Base-by-base conservation (phyloP, 345 rosid genomes). In the Trapa incisa region DNA sequence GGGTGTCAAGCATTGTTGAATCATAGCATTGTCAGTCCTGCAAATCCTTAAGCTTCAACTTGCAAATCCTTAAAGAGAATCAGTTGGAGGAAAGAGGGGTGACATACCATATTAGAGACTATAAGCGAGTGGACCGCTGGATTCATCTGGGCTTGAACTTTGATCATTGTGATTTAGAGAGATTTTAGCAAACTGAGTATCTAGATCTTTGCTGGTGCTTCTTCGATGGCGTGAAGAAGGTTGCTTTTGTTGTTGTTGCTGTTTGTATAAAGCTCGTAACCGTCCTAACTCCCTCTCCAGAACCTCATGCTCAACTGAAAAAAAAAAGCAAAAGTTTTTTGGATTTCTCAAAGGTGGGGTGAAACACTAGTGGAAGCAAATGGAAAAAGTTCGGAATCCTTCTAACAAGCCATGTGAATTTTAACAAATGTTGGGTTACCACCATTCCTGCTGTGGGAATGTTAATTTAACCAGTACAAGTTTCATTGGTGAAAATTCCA, bases 271-370 rank as follows among this genome's bases (percentile, higher is more conserved):
- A 17, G 80, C 69, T 70, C 85, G 78, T 53, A 95, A 80, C 82
- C 99, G 87, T 70, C 92, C 90, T 65, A 89, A 83, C 78, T 95
- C 96, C 80, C 91, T 86, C 80, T 91, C 99, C 76, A 95, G 80
- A 73, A 95, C 85, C 48, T 95, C 96, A 32, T 95, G 99, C 80
- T 95, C 99, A 89, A 95, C 99, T 95, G 87, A 41, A 22, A 41
- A 22, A 22, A 22, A 22, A 37, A 67, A 64, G 35, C 33, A 37
- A 66, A 13, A 6, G 29, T 22, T 16, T 22, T 60, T 32, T 32
- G 6, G 33, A 15, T 32, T 11, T n/a, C 56, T 66, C 58, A 66
- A 15, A 29, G 48, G 39, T 22, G 43, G 38, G 37, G 11, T 37
- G 22, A 15, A 50, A 61, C 37, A 33, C n/a, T 5, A 6, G 37